Evolutionary conservation across 2,329 filamentous ascomycete genomes (phyloP).

Genomic region (Penicillium psychrosexuale): DNA sequence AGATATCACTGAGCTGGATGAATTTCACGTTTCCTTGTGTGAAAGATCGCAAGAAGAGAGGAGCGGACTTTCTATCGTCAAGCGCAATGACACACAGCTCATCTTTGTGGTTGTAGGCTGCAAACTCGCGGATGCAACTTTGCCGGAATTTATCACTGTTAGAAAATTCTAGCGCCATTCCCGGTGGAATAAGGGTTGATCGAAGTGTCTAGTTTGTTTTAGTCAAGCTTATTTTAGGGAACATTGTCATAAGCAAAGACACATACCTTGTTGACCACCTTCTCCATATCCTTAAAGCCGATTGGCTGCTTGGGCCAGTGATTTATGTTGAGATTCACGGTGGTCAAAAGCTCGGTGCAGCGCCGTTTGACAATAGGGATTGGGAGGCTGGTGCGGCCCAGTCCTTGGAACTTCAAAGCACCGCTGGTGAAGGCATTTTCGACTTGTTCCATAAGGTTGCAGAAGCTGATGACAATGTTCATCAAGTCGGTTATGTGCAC

Average conservation of each 20-base stretch:
- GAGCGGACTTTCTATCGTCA: slow-evolving; percentile 6
- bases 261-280: slow-evolving; percentile 5
- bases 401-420: neutral
- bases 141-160: slow-evolving; percentile 4
- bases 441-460: slow-evolving; percentile 3
- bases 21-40: neutral
- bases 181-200: neutral
- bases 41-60: slow-evolving; percentile 1
- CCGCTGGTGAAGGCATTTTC: neutral
- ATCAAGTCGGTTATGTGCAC: neutral
- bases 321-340: slow-evolving; percentile 10
- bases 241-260: neutral
- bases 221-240: neutral
- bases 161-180: neutral
- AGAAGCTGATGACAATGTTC: neutral
- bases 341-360: slow-evolving; percentile 11
- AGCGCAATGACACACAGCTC: slow-evolving; percentile 12
- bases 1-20: neutral
- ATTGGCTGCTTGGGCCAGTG: slow-evolving; percentile 5
- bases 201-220: neutral
- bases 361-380: slow-evolving; percentile 7
- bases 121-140: slow-evolving; percentile 7
- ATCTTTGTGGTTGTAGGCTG: slow-evolving; percentile 12
- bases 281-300: slow-evolving; percentile 2
- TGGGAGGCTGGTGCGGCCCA: neutral